Percentiles rank a stretch among this genome's conserved stretches.
Evolutionary conservation across 2,329 filamentous ascomycete genomes (phyloP).

Genomic region (Aureobasidium sp.): DNA sequence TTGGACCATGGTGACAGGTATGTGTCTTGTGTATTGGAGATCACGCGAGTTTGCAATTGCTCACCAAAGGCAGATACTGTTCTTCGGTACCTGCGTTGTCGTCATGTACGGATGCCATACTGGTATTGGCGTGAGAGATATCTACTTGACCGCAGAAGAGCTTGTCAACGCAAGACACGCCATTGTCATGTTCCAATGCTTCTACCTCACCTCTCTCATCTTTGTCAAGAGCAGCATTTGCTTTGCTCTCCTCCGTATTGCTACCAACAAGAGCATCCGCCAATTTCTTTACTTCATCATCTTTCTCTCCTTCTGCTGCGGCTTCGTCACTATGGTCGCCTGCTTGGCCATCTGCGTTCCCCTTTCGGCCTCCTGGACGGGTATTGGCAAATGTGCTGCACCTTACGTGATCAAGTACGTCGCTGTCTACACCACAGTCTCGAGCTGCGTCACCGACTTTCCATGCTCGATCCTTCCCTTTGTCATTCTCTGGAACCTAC

Average conservation of each 20-base stretch:
- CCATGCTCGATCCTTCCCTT: constrained; percentile 29
- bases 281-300: constrained; percentile 15
- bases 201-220: constrained; percentile 40
- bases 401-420: constrained; percentile 13
- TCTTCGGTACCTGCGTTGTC: constrained; percentile 7
- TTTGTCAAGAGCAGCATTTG: constrained; percentile 42
- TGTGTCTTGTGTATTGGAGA: neutral
- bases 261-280: constrained; percentile 27
- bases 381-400: constrained; percentile 6
- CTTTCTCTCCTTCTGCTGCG: constrained; percentile 15
- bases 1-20: constrained; percentile 14
- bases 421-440: constrained; percentile 13
- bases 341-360: constrained; percentile 14
- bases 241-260: constrained; percentile 43
- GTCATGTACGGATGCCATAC: constrained; percentile 10
- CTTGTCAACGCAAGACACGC: constrained; percentile 16
- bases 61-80: constrained; percentile 5
- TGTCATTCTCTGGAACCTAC: constrained; percentile 29
- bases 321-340: constrained; percentile 19
- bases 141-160: constrained; percentile 3
- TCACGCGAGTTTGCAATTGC: neutral
- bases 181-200: constrained; percentile 44
- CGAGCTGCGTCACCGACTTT: constrained; percentile 28
- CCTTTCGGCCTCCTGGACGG: constrained; percentile 17
- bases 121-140: constrained; percentile 14